phyloP scores from a whole-genome alignment of 305 asterid genomes.

The Solanum hybrid region DNA sequence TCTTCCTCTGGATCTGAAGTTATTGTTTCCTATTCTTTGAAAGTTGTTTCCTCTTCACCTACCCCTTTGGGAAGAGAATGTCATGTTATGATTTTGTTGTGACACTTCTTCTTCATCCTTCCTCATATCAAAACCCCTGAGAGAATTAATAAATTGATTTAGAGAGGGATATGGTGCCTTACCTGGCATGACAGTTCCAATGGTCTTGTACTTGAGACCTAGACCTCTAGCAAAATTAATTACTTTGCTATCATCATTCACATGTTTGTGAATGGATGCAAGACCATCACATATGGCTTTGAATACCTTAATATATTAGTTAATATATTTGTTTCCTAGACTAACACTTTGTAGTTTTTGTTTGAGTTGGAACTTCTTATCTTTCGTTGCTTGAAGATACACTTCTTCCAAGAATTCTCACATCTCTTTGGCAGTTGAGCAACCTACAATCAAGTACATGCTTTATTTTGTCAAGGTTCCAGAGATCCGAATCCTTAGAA shows the following conservation, averaged over 20 bases:
- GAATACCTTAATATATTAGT: no score
- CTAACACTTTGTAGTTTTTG: no score
- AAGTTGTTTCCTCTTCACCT: not conserved
- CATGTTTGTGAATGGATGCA: not conserved
- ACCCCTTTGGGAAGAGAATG: not conserved
- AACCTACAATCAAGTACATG: no score
- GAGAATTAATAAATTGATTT: not conserved
- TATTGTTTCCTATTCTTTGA: not conserved
- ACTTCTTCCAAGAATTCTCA: no score
- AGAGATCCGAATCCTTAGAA: no score
- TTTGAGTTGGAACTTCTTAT: no score
- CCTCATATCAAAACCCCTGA: not conserved
- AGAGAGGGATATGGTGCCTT: not conserved
- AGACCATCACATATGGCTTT: not conserved
- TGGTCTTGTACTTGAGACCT: not conserved
- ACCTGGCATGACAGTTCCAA: not conserved
- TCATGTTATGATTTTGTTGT: not conserved
- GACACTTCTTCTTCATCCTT: not conserved
- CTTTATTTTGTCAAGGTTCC: no score
- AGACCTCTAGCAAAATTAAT: not conserved
- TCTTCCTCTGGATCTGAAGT: not conserved
- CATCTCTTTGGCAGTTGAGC: no score
- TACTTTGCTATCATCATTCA: not conserved
- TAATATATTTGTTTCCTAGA: no score
- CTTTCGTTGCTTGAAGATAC: no score